phyloP scores from a whole-genome alignment of 2,329 filamentous ascomycete genomes.

The Fusarium cyanostomum region DNA sequence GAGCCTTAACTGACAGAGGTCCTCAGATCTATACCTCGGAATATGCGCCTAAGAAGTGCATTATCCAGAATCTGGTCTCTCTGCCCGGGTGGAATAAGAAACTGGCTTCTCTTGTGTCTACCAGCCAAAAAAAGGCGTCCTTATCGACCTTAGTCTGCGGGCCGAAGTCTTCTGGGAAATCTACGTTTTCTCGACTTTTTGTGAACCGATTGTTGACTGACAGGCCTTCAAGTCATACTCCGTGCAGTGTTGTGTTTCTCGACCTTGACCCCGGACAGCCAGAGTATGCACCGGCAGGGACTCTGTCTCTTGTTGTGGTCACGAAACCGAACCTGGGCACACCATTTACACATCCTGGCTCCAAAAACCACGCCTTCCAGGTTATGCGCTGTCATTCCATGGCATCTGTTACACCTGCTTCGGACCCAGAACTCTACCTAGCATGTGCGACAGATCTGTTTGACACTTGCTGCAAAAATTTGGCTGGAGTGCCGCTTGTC shows the following conservation, averaged over 20 bases:
- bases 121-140: conserved; percentile 47
- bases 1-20: conserved; percentile 23
- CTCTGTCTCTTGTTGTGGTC: conserved; percentile 73
- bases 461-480: conserved; percentile 60
- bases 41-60: conserved; percentile 59
- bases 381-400: conserved; percentile 72
- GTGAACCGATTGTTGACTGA: conserved; percentile 72
- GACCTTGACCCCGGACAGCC: conserved; percentile 83
- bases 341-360: conserved; percentile 69
- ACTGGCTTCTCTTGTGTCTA: conserved; percentile 55
- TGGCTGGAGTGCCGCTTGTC: conserved; percentile 65
- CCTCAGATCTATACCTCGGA: conserved; percentile 62
- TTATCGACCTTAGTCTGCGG: conserved; percentile 70
- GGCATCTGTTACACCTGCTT: conserved; percentile 70
- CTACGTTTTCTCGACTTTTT: conserved; percentile 74
- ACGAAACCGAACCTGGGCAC: conserved; percentile 70
- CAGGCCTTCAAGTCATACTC: conserved; percentile 1
- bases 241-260: conserved; percentile 63
- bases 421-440: conserved; percentile 73
- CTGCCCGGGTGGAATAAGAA: conserved; percentile 70
- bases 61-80: conserved; percentile 64
- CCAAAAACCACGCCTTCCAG: conserved; percentile 45
- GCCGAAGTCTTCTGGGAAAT: conserved; percentile 78
- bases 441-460: conserved; percentile 72
- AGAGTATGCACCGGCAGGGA: conserved; percentile 76